Conservation (phyloP, 306 rosid species). For the Lathyrus aphaca region DNA sequence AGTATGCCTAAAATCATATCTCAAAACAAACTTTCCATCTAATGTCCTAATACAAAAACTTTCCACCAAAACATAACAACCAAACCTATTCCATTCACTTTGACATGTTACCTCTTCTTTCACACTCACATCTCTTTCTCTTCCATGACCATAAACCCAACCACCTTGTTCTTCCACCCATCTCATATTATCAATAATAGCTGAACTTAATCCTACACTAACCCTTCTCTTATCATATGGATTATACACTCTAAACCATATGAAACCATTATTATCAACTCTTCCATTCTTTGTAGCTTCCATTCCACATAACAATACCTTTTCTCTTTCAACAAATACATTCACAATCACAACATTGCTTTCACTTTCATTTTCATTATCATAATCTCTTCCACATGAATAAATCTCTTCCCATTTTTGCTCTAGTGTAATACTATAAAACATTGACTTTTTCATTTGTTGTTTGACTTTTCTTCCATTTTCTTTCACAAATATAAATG, state of each 20-base stretch:
- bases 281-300: slow-evolving; percentile 54
- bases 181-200: slow-evolving; percentile 64
- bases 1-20: slow-evolving; percentile 64
- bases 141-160: slow-evolving; percentile 61
- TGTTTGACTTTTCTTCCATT: slow-evolving; percentile 36
- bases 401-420: slow-evolving; percentile 85
- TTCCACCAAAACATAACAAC: slow-evolving; percentile 68
- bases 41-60: slow-evolving; percentile 65
- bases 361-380: slow-evolving; percentile 20
- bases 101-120: slow-evolving; percentile 52
- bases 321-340: slow-evolving; percentile 65
- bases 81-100: slow-evolving; percentile 57
- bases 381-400: slow-evolving; percentile 50
- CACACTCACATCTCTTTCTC: slow-evolving; percentile 54
- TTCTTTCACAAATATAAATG: slow-evolving; percentile 75
- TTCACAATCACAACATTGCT: slow-evolving; percentile 53
- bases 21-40: slow-evolving; percentile 58
- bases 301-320: slow-evolving; percentile 52
- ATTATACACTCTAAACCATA: slow-evolving; percentile 62
- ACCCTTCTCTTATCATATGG: slow-evolving; percentile 42
- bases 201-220: slow-evolving; percentile 63
- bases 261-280: slow-evolving; percentile 48
- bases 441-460: slow-evolving; percentile 69
- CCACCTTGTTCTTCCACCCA: slow-evolving; percentile 82
- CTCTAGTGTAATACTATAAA: slow-evolving; percentile 68